Evolutionary conservation across 2,329 filamentous ascomycete species (phyloP), one percentile per base, ranked within the genome.

Genomic region (Ramularia collo-cygni): DNA sequence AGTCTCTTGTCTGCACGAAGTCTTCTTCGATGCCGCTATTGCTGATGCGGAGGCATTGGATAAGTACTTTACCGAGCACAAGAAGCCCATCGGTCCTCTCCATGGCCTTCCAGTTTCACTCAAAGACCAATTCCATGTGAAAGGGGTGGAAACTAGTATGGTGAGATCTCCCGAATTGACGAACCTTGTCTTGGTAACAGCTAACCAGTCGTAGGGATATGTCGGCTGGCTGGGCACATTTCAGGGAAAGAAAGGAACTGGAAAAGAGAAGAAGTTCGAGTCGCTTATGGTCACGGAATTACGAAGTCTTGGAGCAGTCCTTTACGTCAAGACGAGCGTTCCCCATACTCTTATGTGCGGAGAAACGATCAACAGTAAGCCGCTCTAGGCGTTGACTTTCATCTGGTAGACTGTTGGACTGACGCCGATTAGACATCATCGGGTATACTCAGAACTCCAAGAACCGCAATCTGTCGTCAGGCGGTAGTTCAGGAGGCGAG

Each of bases 191-290:
- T 14, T 10, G 12, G 7, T 10, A 12, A 26, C 18, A 8, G 5
- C 21, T 27, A 12, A 36, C 9, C 8, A 18, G 31, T 4, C 9
- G 5, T 21, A 27, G 65, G 78, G 77, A 9, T 82, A 81, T 52
- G 66, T 81, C 16, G 76, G 77, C n/a, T 79, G 77, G 70, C 73
- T 81, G n/a, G 73, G 71, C 5, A 75, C 73, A 0, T 75, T 79
- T 47, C 61, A 81, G 58, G 77, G 74, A 36, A 61, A 68, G 29
- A 69, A 69, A 43, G 67, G 64, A 3, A 72, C 64, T 43, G 70
- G 65, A 21, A 73, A 64, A 53, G 75, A 64, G 62, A 62, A 60
- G 56, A 57, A 67, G 29, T 71, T 70, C 48, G 68, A 83, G 59
- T 78, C 74, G 34, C 70, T 79, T 47, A 70, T 81, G 53, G 75